Conservation (phyloP, 2,329 filamentous ascomycete genomes). For the Paramyrothecium roridum region DNA sequence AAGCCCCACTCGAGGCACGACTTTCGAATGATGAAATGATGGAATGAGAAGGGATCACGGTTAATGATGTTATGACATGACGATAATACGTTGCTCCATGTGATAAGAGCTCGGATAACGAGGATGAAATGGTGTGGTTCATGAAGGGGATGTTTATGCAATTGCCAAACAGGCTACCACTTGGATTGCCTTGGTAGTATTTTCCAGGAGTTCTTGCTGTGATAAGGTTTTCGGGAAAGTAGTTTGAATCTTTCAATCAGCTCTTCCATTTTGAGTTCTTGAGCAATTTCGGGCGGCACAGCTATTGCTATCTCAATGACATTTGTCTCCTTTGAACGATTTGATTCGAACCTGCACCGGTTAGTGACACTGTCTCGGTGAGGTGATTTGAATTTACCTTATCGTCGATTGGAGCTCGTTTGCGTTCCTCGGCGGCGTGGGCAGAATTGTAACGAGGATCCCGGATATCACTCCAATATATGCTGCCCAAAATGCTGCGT, state of each 20-base stretch:
- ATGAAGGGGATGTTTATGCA: background rate
- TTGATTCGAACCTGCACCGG: conserved; percentile 24
- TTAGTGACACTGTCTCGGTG: conserved; percentile 8
- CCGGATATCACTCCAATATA: conserved; percentile 48
- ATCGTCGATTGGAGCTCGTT: conserved; percentile 31
- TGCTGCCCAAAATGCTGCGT: conserved; percentile 49
- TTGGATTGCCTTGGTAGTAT: background rate
- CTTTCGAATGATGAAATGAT: no score
- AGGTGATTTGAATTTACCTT: conserved; percentile 29
- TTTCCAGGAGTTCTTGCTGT: background rate
- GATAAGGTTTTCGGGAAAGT: background rate
- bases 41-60: conserved; percentile 10
- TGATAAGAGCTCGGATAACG: background rate
- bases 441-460: conserved; percentile 38
- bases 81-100: background rate
- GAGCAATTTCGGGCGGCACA: background rate
- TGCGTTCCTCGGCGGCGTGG: conserved; percentile 34
- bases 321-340: conserved; percentile 22
- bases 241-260: background rate
- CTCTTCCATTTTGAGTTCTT: background rate
- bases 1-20: conserved; percentile 3
- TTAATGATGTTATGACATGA: background rate
- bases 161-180: background rate
- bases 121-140: background rate
- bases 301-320: background rate